phyloP scores from a whole-genome alignment of 1,284 basidiomycete species.

The Cryptococcus sp. region DNA sequence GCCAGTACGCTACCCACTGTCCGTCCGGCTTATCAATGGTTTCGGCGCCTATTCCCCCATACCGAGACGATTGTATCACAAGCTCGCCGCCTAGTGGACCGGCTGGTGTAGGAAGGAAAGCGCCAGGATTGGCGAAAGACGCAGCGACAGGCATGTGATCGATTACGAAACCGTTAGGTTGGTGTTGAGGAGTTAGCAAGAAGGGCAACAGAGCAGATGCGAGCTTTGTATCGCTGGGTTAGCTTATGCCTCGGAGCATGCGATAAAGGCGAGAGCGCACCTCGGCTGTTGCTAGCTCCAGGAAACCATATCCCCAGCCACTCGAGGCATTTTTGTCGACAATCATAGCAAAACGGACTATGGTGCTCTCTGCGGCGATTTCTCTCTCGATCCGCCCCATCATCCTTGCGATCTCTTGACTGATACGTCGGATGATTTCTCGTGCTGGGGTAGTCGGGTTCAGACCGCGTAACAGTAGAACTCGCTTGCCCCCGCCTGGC shows the following conservation, averaged over 20 bases:
- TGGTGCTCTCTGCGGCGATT: constrained; percentile 73
- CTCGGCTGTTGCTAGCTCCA: constrained; percentile 80
- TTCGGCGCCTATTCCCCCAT: constrained; percentile 43
- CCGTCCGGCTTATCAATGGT: constrained; percentile 62
- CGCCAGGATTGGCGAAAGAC: constrained; percentile 82
- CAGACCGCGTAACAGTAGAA: constrained; percentile 82
- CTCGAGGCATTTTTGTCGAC: constrained; percentile 79
- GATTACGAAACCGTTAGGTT: constrained; percentile 85
- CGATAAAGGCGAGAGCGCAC: constrained; percentile 54
- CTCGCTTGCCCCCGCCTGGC: constrained; percentile 50
- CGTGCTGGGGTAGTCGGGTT: constrained; percentile 75
- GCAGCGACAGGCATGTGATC: constrained; percentile 80
- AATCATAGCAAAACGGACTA: constrained; percentile 80
- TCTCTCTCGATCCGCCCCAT: constrained; percentile 67
- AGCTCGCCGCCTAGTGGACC: constrained; percentile 41
- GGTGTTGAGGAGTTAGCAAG: constrained; percentile 75
- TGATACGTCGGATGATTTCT: constrained; percentile 51
- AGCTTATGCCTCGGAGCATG: too few species aligned
- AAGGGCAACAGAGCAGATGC: constrained; percentile 69
- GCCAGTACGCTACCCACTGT: constrained; percentile 45
- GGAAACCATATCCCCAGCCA: constrained; percentile 89
- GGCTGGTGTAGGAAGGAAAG: constrained; percentile 75
- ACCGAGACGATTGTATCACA: constrained; percentile 30
- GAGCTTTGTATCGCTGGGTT: constrained; percentile 59
- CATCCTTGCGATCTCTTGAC: constrained; percentile 67